Evolutionary conservation across 2,329 filamentous ascomycete genomes (phyloP), one percentile per base, ranked within the genome.

Genomic region (Fusarium brachygibbosum): DNA sequence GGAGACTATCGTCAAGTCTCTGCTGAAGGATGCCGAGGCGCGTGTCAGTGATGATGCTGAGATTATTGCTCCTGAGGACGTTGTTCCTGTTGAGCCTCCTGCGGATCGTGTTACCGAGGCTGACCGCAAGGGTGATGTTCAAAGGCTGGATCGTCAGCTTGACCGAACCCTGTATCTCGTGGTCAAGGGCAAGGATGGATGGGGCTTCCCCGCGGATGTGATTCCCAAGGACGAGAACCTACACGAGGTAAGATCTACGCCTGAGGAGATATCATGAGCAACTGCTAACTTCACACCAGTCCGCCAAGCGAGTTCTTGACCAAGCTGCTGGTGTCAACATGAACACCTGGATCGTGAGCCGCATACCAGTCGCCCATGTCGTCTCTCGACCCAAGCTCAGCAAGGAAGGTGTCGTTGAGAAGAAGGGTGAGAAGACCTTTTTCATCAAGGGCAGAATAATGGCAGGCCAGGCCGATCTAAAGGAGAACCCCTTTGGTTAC

Each of bases 341-440:
- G 94, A 98, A 98, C 84, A 98, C 94, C 57, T 99, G 96, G 94
- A 88, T 98, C 73, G 92, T 99, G 52, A 95, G 94, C 64, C 94
- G 94, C 74, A 91, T 92, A 61, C 96, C 96, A 13, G 87, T 98
- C 61, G 95, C 94, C 28, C 92, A 98, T 81, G 82, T 92, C 76
- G 85, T 92, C 71, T 83, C 82, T 65, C 82, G 88, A 67, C 85
- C 85, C 72, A 71, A 79, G 74, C 73, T 83, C 76, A 78, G 79
- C 72, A 76, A 80, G 72, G 81, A 85, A 76, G 78, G 79, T 45
- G 75, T 77, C 32, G 74, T 85, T 45, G 75, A 79, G 61, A 73
- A 78, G 70, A 81, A 85, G 58, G 93, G 93, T 55, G 87, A 91
- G 76, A 98, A 97, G 86, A 90, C 90, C 4, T 99, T 99, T 81